Conservation (phyloP, 805 yeast genomes). For the Ogataea populi-albae region DNA sequence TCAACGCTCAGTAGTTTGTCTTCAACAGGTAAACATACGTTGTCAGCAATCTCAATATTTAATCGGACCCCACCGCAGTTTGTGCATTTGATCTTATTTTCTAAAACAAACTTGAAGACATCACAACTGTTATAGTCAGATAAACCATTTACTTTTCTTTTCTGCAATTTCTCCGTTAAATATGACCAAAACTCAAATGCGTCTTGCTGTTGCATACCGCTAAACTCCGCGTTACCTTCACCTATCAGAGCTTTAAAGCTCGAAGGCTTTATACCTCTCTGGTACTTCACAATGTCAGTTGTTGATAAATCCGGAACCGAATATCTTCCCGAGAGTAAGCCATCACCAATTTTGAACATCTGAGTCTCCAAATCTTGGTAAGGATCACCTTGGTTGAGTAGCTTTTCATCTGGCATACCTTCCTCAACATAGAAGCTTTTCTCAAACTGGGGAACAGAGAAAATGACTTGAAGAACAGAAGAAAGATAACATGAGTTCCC, state of each 20-base stretch:
- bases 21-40: slow-evolving; percentile 57
- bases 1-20: slow-evolving; percentile 37
- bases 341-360: slow-evolving; percentile 75
- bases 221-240: slow-evolving; percentile 73
- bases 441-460: slow-evolving; percentile 40
- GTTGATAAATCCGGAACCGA: slow-evolving; percentile 52
- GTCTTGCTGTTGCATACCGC: slow-evolving; percentile 89
- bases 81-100: slow-evolving; percentile 58
- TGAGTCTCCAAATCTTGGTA: slow-evolving; percentile 70
- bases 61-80: slow-evolving; percentile 62
- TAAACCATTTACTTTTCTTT: slow-evolving; percentile 33
- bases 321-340: slow-evolving; percentile 70
- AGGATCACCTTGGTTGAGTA: slow-evolving; percentile 45
- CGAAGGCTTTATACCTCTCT: slow-evolving; percentile 73
- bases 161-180: slow-evolving; percentile 61
- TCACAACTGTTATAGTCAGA: slow-evolving; percentile 45
- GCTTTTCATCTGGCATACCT: slow-evolving; percentile 34
- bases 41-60: slow-evolving; percentile 55
- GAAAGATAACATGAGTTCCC: slow-evolving; percentile 93
- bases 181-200: slow-evolving; percentile 84
- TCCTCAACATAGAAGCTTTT: slow-evolving; percentile 37
- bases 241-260: slow-evolving; percentile 78
- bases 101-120: slow-evolving; percentile 60
- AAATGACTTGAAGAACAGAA: slow-evolving; percentile 73
- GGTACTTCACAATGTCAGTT: slow-evolving; percentile 49